Evolutionary conservation across 2,329 filamentous ascomycete species (phyloP).

Genomic region (Sarocladium oryzae): DNA sequence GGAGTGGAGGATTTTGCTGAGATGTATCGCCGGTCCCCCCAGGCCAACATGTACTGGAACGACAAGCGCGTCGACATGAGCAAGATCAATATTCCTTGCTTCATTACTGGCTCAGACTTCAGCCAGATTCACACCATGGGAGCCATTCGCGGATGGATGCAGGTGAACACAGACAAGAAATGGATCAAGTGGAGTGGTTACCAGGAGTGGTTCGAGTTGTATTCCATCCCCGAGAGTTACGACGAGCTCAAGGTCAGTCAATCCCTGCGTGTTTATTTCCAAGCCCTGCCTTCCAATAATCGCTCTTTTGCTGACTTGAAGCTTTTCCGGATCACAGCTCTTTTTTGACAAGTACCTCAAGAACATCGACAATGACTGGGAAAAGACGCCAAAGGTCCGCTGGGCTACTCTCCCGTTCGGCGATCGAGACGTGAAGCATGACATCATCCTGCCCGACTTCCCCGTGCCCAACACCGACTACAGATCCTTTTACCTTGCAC

Average conservation of each 20-base stretch:
- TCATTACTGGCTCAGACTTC: not conserved
- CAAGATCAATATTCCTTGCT: constrained; percentile 2
- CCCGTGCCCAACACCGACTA: not conserved
- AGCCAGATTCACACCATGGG: constrained; percentile 25
- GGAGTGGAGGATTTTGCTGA: constrained; percentile 33
- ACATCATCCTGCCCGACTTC: constrained; percentile 1
- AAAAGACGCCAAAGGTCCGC: not conserved
- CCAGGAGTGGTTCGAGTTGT: constrained; percentile 7
- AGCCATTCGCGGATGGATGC: constrained; percentile 18
- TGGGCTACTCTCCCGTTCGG: not conserved
- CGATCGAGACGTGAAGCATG: not conserved
- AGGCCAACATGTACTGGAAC: constrained; percentile 13
- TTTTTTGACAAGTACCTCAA: constrained; percentile 3
- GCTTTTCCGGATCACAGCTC: too few species aligned
- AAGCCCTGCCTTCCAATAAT: too few species aligned
- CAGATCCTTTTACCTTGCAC: not conserved
- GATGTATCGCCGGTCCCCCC: constrained; percentile 31
- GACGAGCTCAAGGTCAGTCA: not conserved
- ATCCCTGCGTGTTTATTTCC: not conserved
- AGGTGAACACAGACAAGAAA: constrained; percentile 26
- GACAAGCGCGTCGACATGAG: constrained; percentile 1
- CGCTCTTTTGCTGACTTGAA: too few species aligned
- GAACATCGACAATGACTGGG: not conserved
- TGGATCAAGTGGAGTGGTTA: constrained; percentile 9
- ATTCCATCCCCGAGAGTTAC: constrained; percentile 3